Evolutionary conservation across 345 rosid species (phyloP).

Genomic region (Pugionium cornutum): DNA sequence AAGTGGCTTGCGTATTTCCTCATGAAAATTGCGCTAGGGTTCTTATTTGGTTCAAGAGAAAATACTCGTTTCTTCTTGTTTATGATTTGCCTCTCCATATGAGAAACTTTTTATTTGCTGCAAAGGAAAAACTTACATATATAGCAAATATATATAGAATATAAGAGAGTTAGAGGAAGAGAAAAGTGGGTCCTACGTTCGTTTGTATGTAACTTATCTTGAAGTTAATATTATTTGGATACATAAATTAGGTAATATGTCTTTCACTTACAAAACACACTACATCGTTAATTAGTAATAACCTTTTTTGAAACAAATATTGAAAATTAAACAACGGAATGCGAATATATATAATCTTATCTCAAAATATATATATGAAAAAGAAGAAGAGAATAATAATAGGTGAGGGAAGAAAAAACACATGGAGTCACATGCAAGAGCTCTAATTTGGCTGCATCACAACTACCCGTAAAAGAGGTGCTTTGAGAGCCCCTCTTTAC

Average conservation of each 20-base stretch:
- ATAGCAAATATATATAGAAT: conserved; percentile 25
- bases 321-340: background rate
- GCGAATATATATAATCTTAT: background rate
- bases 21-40: conserved; percentile 29
- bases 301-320: background rate
- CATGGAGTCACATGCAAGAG: conserved; percentile 47
- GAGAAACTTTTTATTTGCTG: conserved; percentile 18
- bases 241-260: background rate
- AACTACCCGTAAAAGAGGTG: conserved; percentile 39
- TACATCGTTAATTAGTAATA: background rate
- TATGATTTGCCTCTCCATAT: conserved; percentile 41
- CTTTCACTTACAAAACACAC: background rate
- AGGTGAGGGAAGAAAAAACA: conserved; percentile 40
- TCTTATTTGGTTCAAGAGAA: conserved; percentile 41
- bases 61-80: conserved; percentile 39
- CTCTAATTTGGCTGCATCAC: conserved; percentile 45
- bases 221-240: background rate
- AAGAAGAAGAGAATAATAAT: conserved; percentile 27
- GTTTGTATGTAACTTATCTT: conserved; percentile 22
- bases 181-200: conserved; percentile 30
- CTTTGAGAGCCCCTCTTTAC: conserved; percentile 38
- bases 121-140: conserved; percentile 31
- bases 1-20: conserved; percentile 46
- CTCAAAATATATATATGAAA: background rate
- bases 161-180: conserved; percentile 22